phyloP scores from a whole-genome alignment of 768 basidiomycete genomes.

The Boletus coccyginus region DNA sequence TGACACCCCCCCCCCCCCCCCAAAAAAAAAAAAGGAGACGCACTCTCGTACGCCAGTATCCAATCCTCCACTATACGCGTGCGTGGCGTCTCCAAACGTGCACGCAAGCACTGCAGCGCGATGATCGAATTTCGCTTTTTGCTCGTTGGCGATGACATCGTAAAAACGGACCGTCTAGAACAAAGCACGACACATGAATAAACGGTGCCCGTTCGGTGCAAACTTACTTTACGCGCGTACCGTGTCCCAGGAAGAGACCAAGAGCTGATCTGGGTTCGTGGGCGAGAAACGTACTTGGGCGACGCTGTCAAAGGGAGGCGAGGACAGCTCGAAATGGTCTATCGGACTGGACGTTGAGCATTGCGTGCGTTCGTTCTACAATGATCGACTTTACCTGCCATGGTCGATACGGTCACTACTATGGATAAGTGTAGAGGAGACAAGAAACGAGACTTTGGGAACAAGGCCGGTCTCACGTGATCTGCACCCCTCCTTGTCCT shows the following conservation, averaged over 20 bases:
- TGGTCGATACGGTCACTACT: background rate
- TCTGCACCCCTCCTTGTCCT: background rate
- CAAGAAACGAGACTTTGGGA: background rate
- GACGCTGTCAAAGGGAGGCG: conserved; percentile 84
- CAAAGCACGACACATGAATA: conserved; percentile 32
- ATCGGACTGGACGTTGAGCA: background rate
- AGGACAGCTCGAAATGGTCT: conserved; percentile 47
- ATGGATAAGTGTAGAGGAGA: background rate
- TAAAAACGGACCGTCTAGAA: conserved; percentile 60
- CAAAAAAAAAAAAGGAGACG: background rate
- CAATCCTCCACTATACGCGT: conserved; percentile 83
- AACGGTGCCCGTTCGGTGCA: conserved; percentile 8
- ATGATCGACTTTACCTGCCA: conserved; percentile 15
- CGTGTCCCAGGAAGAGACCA: conserved; percentile 92
- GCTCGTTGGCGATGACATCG: conserved; percentile 54
- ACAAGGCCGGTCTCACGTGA: conserved; percentile 7
- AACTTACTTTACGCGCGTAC: conserved; percentile 30
- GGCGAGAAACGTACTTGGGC: conserved; percentile 82
- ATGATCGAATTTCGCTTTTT: conserved; percentile 82
- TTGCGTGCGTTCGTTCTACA: no score
- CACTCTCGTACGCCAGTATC: conserved; percentile 83
- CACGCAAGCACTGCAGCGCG: conserved; percentile 87
- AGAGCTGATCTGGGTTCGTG: conserved; percentile 68
- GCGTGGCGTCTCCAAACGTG: conserved; percentile 61
- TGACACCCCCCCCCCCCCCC: background rate